These are phyloP conservation scores for Populus alba DNA, from an alignment of 345 rosid species.

Conservation along the genomic window DNA sequence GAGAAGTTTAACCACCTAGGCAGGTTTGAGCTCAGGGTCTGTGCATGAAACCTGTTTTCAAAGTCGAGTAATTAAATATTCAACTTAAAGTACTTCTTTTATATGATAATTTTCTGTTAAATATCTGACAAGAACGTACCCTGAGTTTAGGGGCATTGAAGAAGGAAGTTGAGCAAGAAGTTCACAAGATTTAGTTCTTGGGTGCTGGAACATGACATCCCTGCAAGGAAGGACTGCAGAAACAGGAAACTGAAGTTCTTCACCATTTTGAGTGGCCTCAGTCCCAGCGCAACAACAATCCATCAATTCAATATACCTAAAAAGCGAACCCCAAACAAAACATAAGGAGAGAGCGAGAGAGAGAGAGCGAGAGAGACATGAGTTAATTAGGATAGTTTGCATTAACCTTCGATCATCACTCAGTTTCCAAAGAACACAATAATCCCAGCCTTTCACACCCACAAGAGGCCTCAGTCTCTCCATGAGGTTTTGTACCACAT, in stretches of 20 bases:
- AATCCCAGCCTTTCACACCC: conserved; percentile 72
- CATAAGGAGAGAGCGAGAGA: conserved; percentile 1
- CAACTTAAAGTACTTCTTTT: neutral
- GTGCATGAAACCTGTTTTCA: conserved; percentile 54
- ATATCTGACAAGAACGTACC: conserved; percentile 41
- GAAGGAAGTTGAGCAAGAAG: conserved; percentile 63
- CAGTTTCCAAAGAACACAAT: conserved; percentile 77
- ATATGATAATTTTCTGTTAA: neutral
- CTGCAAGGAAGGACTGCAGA: conserved; percentile 45
- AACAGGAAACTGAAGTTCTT: conserved; percentile 49
- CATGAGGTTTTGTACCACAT: conserved; percentile 46
- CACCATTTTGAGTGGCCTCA: conserved; percentile 39
- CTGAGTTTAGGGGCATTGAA: conserved; percentile 61
- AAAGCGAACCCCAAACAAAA: neutral
- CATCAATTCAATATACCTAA: conserved; percentile 63
- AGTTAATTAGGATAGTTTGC: neutral
- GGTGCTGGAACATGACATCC: conserved; percentile 69
- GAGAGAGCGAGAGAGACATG: neutral
- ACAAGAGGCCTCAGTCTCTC: conserved; percentile 71
- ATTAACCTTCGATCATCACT: conserved; percentile 82
- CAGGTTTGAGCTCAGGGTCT: conserved; percentile 63
- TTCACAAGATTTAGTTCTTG: conserved; percentile 61
- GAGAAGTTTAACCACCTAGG: conserved; percentile 66
- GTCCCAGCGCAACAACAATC: conserved; percentile 84
- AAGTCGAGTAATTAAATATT: neutral